Conservation (phyloP, 352 stramenopile species). For the Phytophthora megakarya region DNA sequence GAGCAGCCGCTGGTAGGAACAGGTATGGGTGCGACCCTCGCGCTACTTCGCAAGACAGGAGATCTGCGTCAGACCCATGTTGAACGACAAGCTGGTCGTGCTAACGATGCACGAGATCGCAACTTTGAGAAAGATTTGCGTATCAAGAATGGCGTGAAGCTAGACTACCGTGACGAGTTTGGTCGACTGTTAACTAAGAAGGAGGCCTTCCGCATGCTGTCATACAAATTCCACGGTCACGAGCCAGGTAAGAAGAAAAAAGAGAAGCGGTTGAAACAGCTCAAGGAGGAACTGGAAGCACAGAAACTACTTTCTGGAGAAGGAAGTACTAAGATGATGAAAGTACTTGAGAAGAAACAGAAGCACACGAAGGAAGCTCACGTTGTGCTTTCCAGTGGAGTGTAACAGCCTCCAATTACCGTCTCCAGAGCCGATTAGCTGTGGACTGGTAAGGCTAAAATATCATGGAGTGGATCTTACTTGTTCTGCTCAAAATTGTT, state of each 20-base stretch:
- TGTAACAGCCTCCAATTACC: conserved; percentile 31
- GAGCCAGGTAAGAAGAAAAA: conserved; percentile 97
- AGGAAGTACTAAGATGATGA: conserved; percentile 86
- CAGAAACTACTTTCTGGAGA: conserved; percentile 80
- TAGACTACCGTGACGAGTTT: conserved; percentile 98
- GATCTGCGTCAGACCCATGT: conserved; percentile 89
- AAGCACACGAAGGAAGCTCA: conserved; percentile 81
- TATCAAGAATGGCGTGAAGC: conserved; percentile 84
- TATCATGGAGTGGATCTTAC: background rate
- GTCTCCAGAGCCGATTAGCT: background rate
- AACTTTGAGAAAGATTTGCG: conserved; percentile 89
- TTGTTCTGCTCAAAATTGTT: conserved; percentile 11
- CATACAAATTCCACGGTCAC: conserved; percentile 99
- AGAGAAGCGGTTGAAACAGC: conserved; percentile 92
- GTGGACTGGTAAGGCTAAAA: conserved; percentile 20
- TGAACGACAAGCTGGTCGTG: conserved; percentile 92
- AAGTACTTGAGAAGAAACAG: conserved; percentile 85
- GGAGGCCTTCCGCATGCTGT: conserved; percentile 97
- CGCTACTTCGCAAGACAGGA: conserved; percentile 92
- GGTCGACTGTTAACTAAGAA: conserved; percentile 97
- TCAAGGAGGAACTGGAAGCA: conserved; percentile 82
- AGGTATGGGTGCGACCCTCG: conserved; percentile 93
- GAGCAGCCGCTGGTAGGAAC: conserved; percentile 83
- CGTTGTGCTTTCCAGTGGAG: conserved; percentile 78
- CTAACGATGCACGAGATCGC: conserved; percentile 95